Conservation (phyloP, 108 stramenopile species). For the Skeletonema potamos region DNA sequence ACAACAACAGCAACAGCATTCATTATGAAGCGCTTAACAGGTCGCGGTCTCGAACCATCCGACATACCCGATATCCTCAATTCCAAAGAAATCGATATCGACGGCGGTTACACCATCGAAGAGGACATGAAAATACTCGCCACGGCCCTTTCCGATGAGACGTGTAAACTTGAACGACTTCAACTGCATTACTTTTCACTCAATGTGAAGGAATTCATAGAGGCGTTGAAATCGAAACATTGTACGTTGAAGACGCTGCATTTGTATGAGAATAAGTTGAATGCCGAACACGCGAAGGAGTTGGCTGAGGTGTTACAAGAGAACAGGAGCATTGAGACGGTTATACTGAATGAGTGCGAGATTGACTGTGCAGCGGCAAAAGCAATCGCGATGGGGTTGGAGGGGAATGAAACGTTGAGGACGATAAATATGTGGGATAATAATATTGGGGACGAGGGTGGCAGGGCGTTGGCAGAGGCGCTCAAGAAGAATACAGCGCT, state of each 20-base stretch:
- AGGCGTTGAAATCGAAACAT: neutral
- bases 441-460: neutral
- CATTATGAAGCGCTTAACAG: neutral
- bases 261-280: neutral
- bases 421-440: no score
- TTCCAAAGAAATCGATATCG: neutral
- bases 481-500: constrained; percentile 20
- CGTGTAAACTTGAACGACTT: neutral
- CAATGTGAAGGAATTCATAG: neutral
- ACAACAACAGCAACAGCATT: neutral
- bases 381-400: no score
- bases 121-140: neutral
- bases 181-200: neutral
- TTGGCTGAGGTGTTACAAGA: neutral
- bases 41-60: neutral
- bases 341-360: no score
- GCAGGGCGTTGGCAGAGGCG: constrained; percentile 17
- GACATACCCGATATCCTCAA: neutral
- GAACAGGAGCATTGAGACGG: no score
- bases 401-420: no score
- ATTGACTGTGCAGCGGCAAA: no score
- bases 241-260: neutral
- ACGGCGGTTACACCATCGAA: neutral
- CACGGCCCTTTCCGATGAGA: neutral
- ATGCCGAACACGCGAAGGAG: neutral